Evolutionary conservation across 495 filamentous ascomycete genomes (phyloP).

Genomic region (Xylaria telfairii): DNA sequence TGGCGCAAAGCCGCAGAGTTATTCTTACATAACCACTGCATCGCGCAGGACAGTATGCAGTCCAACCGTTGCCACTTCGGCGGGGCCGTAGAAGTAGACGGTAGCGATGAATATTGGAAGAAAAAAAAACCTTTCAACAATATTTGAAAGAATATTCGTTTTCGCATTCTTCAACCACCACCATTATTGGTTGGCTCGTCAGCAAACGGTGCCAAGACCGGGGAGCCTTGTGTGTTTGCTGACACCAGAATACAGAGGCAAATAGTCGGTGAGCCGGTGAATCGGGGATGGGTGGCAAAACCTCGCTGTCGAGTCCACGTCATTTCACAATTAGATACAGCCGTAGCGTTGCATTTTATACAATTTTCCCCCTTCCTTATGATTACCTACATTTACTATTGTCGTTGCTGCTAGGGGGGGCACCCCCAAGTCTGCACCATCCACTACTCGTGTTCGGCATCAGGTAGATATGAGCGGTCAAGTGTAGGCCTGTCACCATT

Average conservation of each 20-base stretch:
- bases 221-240: slow-evolving; percentile 20
- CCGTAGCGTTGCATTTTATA: slow-evolving; percentile 2
- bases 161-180: background rate
- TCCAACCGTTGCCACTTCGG: slow-evolving; percentile 8
- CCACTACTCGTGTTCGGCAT: background rate
- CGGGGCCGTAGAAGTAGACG: background rate
- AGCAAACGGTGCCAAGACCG: slow-evolving; percentile 11
- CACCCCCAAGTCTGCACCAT: background rate
- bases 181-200: background rate
- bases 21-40: background rate
- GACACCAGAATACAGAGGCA: slow-evolving; percentile 8
- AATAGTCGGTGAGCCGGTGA: slow-evolving; percentile 25
- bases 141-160: background rate
- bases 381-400: background rate
- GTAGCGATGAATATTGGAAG: background rate
- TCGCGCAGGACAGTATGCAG: too few relatives aligned
- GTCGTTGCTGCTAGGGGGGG: too few relatives aligned
- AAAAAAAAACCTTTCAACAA: background rate
- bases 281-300: slow-evolving; percentile 17
- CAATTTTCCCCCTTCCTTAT: background rate
- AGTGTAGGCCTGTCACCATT: background rate
- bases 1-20: background rate
- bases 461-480: slow-evolving; percentile 2
- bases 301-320: slow-evolving; percentile 1
- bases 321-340: background rate